Conservation (phyloP, 2,329 filamentous ascomycete species). For the Furcasterigmium sp. region DNA sequence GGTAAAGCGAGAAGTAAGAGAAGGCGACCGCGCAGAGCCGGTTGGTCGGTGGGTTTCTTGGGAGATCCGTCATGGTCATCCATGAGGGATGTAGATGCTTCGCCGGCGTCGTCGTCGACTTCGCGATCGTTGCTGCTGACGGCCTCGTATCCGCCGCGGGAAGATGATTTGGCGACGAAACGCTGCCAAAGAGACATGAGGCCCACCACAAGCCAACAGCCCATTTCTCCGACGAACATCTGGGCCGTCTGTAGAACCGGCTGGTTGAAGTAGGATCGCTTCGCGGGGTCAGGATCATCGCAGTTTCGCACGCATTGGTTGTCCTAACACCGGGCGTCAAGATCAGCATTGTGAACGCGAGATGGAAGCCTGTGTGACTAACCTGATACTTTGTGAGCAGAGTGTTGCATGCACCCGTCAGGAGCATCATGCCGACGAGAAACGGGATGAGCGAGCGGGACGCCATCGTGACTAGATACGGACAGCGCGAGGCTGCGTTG, state of each 20-base stretch:
- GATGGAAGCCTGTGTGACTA: no score
- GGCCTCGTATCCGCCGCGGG: conserved; percentile 58
- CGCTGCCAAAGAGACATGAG: conserved; percentile 61
- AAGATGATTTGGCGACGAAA: conserved; percentile 39
- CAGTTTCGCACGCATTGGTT: conserved; percentile 96
- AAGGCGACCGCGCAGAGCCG: conserved; percentile 64
- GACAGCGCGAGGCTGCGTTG: no score
- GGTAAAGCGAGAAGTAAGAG: conserved; percentile 76
- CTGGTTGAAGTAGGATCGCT: conserved; percentile 78
- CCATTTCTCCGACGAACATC: conserved; percentile 97
- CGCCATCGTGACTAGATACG: conserved; percentile 54
- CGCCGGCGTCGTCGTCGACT: conserved; percentile 39
- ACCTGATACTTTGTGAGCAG: conserved; percentile 96
- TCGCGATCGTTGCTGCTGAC: conserved; percentile 43
- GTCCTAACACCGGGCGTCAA: conserved; percentile 58
- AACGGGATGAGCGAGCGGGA: conserved; percentile 70
- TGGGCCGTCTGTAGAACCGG: conserved; percentile 94
- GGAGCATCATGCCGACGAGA: conserved; percentile 90
- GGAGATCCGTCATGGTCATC: conserved; percentile 33
- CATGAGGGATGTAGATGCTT: conserved; percentile 30
- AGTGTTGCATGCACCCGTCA: conserved; percentile 95
- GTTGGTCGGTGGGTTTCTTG: conserved; percentile 49
- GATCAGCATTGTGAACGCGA: no score
- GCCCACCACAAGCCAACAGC: conserved; percentile 88
- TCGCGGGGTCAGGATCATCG: conserved; percentile 59